These are phyloP conservation scores for Debaryomyces hansenii DNA, from an alignment of 805 yeast genomes.

Conservation along the genomic window DNA sequence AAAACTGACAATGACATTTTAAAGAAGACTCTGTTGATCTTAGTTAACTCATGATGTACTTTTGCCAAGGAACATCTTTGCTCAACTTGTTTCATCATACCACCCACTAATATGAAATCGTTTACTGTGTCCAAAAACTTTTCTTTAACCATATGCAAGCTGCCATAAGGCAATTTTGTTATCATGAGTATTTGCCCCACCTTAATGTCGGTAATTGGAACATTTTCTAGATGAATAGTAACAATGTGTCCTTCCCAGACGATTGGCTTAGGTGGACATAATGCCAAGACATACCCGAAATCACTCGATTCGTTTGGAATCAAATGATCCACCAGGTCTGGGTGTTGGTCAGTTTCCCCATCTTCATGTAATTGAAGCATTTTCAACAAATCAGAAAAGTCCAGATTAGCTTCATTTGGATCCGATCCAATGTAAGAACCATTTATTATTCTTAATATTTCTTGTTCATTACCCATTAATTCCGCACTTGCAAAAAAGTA, in stretches of 20 bases:
- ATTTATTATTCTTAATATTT: conserved; percentile 36
- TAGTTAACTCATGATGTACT: conserved; percentile 71
- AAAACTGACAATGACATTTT: conserved; percentile 66
- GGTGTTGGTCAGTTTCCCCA: conserved; percentile 10
- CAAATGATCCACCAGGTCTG: conserved; percentile 5
- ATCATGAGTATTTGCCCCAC: conserved; percentile 69
- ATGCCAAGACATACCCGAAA: conserved; percentile 65
- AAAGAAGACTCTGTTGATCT: conserved; percentile 65
- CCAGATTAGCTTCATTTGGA: conserved; percentile 21
- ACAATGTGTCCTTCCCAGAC: conserved; percentile 87
- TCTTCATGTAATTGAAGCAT: conserved; percentile 16
- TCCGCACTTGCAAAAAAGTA: conserved; percentile 77
- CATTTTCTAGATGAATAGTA: conserved; percentile 47
- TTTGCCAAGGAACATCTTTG: conserved; percentile 68
- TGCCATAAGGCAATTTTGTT: conserved; percentile 64
- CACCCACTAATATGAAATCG: conserved; percentile 47
- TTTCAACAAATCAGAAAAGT: conserved; percentile 28
- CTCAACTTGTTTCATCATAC: conserved; percentile 46
- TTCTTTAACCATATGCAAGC: conserved; percentile 54
- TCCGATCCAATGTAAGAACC: conserved; percentile 42
- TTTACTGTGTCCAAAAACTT: conserved; percentile 58
- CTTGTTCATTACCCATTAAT: conserved; percentile 40
- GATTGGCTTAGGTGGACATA: conserved; percentile 80
- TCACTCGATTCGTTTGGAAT: conserved; percentile 18
- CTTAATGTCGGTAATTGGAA: conserved; percentile 56